Base-by-base conservation (phyloP, 2,329 filamentous ascomycete species). In the Cephalotrichum gorgonifer region DNA sequence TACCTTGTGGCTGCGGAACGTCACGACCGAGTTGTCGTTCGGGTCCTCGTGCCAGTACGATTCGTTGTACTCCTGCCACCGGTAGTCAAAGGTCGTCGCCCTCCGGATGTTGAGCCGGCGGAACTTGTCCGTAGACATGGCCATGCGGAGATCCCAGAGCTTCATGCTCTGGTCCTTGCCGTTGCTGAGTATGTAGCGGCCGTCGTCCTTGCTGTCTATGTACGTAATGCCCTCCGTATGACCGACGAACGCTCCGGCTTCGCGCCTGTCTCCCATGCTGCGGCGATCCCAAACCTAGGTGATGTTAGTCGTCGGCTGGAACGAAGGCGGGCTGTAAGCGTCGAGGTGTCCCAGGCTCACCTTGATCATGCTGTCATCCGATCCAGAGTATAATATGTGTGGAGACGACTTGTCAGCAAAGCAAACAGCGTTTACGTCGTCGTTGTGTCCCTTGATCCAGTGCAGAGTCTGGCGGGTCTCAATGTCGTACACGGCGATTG, bases 121-220 rank as follows among this genome's bases (percentile, higher is more conserved):
- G 51, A 80, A 86, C 47, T 74, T 70, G 30, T 82, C 75, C 1
- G 85, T 84, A 5, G 81, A 81, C 73, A 93, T 86, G 75, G 89
- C 91, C 74, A 87, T 94, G 47, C 91, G 77, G 50, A 96, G 64
- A 63, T 98, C 93, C 93, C 93, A 98, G 0, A 98, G 75, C 67
- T 97, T 97, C 80, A 95, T 95, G 39, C 84, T 91, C 64, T 97
- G 93, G 61, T 98, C 93, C 62, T 97, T 98, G 53, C 82, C 88
- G 58, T 98, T 98, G 55, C 85, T 90, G 25, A 98, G 78, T 8
- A 97, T 85, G 63, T 97, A 97, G 50, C 81, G 72, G 4, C 81
- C 81, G 59, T 85, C 81, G 47, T 79, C 79, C 59, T 85, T 85
- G 64, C 77, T 82, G 63, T 85, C 81, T 49, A 85, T 75, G 58